Conservation (phyloP, 1,284 basidiomycete genomes). For the Sanguinoderma infundibulare region DNA sequence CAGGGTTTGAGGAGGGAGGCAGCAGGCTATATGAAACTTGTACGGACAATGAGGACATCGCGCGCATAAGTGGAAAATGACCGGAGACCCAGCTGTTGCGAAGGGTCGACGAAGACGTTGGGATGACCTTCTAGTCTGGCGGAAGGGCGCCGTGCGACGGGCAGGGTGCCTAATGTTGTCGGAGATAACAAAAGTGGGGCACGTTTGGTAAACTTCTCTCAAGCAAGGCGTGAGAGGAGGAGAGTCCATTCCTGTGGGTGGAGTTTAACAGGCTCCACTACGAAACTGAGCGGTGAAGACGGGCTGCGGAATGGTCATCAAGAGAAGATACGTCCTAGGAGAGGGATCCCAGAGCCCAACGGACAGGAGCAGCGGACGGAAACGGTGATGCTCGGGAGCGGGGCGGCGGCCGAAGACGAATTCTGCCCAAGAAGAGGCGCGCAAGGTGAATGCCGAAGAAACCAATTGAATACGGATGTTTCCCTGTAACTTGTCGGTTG, state of each 20-base stretch:
- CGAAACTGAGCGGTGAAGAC: slow-evolving; percentile 2
- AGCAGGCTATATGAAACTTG: neutral
- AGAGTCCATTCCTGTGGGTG: slow-evolving; percentile 9
- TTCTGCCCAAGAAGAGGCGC: slow-evolving; percentile 21
- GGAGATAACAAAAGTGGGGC: slow-evolving; percentile 22
- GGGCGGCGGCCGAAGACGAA: slow-evolving; percentile 20
- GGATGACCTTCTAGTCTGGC: slow-evolving; percentile 23
- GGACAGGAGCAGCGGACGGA: slow-evolving; percentile 6
- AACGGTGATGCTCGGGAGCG: slow-evolving; percentile 21
- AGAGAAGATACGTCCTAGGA: slow-evolving; percentile 22
- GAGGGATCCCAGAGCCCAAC: slow-evolving; percentile 13
- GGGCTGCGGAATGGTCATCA: slow-evolving; percentile 19
- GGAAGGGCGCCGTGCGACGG: slow-evolving; percentile 13
- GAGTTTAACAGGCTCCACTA: slow-evolving; percentile 17
- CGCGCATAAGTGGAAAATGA: slow-evolving; percentile 17
- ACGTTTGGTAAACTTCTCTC: slow-evolving; percentile 22
- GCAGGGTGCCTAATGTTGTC: slow-evolving; percentile 18
- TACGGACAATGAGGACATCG: slow-evolving; percentile 11
- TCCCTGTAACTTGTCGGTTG: slow-evolving; percentile 18
- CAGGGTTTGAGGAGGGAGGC: neutral
- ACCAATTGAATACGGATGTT: slow-evolving; percentile 14
- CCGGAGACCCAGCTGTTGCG: slow-evolving; percentile 17
- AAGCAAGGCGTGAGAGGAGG: slow-evolving; percentile 18
- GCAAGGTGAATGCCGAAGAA: slow-evolving; percentile 17
- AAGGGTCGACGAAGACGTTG: slow-evolving; percentile 13